Percentiles rank a stretch among this genome's conserved stretches.
Evolutionary conservation across 1,284 basidiomycete genomes (phyloP).

Genomic region (Crepidotus sp.): DNA sequence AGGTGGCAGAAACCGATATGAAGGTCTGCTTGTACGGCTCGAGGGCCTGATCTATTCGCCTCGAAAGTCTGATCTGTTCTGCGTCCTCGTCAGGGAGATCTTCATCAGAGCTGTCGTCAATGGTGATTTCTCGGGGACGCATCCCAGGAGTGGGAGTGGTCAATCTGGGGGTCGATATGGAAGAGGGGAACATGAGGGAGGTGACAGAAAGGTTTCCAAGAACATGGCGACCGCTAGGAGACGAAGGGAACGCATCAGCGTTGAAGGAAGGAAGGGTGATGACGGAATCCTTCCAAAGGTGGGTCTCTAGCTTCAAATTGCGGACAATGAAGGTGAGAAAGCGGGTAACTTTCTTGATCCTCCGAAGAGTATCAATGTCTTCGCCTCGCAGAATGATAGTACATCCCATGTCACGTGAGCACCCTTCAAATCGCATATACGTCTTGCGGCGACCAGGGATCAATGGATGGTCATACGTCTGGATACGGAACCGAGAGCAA

Average conservation of each 20-base stretch:
- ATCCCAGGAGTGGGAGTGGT: slow-evolving; percentile 18
- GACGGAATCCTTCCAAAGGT: slow-evolving; percentile 90
- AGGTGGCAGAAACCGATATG: slow-evolving; percentile 84
- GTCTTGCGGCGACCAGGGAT: slow-evolving; percentile 91
- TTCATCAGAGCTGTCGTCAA: slow-evolving; percentile 32
- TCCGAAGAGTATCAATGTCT: slow-evolving; percentile 67
- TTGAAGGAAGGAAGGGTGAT: slow-evolving; percentile 70
- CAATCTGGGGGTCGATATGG: slow-evolving; percentile 27
- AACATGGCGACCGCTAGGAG: slow-evolving; percentile 24
- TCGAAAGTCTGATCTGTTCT: slow-evolving; percentile 57
- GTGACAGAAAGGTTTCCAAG: slow-evolving; percentile 21
- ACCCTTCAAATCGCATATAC: slow-evolving; percentile 96
- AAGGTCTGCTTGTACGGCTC: slow-evolving; percentile 78
- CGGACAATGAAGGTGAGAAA: slow-evolving; percentile 89
- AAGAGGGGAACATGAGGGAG: slow-evolving; percentile 24
- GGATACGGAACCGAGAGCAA: slow-evolving; percentile 81
- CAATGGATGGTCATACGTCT: slow-evolving; percentile 89
- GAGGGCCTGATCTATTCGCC: slow-evolving; percentile 68
- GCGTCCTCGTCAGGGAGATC: slow-evolving; percentile 63
- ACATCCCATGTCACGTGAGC: slow-evolving; percentile 85
- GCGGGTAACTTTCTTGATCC: slow-evolving; percentile 87
- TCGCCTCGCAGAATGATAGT: slow-evolving; percentile 92
- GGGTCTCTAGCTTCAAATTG: slow-evolving; percentile 90
- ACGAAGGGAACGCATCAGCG: slow-evolving; percentile 50
- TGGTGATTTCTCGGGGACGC: slow-evolving; percentile 11